Percentiles rank a stretch among this genome's conserved stretches.
phyloP scores from a whole-genome alignment of 805 yeast genomes.

The Yamadazyma nakazawae region DNA sequence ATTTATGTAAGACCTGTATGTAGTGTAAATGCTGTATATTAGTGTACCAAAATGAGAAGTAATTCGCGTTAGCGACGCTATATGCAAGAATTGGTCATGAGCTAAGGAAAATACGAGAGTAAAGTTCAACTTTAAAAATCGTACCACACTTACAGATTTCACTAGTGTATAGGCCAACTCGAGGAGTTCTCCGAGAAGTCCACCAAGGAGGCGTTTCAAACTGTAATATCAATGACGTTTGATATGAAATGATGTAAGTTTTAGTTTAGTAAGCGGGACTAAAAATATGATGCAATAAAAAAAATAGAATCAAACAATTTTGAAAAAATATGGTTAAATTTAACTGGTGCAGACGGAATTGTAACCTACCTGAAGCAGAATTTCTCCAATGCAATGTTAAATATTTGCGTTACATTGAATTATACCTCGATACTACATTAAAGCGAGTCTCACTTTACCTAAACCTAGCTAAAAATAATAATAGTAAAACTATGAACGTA shows the following conservation, averaged over 20 bases:
- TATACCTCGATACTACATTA: neutral
- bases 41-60: neutral
- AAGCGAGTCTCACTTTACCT: neutral
- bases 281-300: too few species aligned
- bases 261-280: neutral
- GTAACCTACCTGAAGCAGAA: neutral
- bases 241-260: too few species aligned
- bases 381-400: too few species aligned
- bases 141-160: neutral
- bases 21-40: neutral
- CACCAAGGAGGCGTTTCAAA: too few species aligned
- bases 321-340: too few species aligned
- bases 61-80: neutral
- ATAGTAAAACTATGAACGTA: too few species aligned
- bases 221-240: too few species aligned
- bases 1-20: neutral
- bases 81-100: neutral
- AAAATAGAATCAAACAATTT: too few species aligned
- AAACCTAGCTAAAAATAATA: too few species aligned
- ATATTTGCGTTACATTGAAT: neutral
- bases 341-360: neutral
- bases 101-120: neutral
- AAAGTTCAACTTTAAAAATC: neutral
- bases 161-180: too few species aligned
- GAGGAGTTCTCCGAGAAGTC: too few species aligned